phyloP scores from a whole-genome alignment of 2,329 filamentous ascomycete species.

The Neonectria faginata region DNA sequence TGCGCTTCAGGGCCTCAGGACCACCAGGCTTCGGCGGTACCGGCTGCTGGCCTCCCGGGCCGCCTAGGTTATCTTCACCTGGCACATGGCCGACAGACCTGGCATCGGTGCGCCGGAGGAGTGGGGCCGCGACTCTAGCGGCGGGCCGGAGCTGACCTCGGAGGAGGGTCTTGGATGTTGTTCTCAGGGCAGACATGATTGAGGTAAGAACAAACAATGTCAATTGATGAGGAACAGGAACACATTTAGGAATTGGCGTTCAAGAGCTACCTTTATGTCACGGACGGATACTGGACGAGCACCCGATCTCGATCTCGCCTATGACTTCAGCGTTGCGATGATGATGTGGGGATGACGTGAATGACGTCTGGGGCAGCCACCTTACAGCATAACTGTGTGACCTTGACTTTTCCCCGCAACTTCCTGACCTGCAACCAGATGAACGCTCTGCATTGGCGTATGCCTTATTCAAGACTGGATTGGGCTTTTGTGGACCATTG shows the following conservation, averaged over 20 bases:
- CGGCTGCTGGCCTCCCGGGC: constrained; percentile 50
- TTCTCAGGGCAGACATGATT: constrained; percentile 32
- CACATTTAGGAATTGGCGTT: background rate
- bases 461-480: background rate
- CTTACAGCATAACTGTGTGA: background rate
- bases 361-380: constrained; percentile 18
- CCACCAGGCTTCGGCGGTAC: constrained; percentile 44
- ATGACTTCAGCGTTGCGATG: constrained; percentile 1
- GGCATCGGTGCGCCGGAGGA: constrained; percentile 36
- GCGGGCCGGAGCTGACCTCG: constrained; percentile 36
- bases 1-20: constrained; percentile 46
- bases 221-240: background rate
- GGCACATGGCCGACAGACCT: constrained; percentile 28
- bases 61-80: constrained; percentile 46
- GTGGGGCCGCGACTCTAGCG: constrained; percentile 35
- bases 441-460: background rate
- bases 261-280: background rate
- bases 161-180: constrained; percentile 27
- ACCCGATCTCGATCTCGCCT: background rate
- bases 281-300: too few relatives aligned
- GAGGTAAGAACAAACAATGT: background rate
- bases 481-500: background rate
- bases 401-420: constrained; percentile 10
- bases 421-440: background rate
- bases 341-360: constrained; percentile 26